Evolutionary conservation across 257 asterid species (phyloP).

Genomic region (Nicotiana tabacum): DNA sequence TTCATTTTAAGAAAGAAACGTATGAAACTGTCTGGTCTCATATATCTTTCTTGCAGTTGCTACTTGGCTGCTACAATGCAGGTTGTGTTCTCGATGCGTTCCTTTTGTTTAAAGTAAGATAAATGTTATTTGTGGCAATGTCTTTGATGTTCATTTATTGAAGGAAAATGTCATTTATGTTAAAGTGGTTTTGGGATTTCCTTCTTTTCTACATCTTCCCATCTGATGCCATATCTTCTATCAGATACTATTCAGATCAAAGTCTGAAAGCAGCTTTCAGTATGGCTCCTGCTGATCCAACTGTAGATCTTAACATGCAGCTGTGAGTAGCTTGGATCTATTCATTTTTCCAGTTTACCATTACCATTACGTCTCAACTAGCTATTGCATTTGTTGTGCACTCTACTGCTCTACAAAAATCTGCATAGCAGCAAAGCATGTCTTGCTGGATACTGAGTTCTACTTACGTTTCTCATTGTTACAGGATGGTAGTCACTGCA

Average conservation of each 20-base stretch:
- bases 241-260: slow-evolving; percentile 63
- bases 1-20: not conserved
- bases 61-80: slow-evolving; percentile 98
- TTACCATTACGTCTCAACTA: not conserved
- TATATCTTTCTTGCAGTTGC: slow-evolving; percentile 59
- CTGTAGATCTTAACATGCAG: slow-evolving; percentile 87
- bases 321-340: slow-evolving; percentile 53
- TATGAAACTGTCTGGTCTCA: slow-evolving; percentile 6
- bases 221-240: slow-evolving; percentile 16
- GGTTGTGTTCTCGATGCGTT: slow-evolving; percentile 73
- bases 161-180: not conserved
- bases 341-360: not conserved
- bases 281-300: slow-evolving; percentile 90
- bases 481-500: not conserved
- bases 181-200: not conserved
- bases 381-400: not conserved
- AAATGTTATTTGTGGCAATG: not conserved
- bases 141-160: not conserved
- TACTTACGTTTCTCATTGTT: not conserved
- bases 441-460: not conserved
- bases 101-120: slow-evolving; percentile 76
- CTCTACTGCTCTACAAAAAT: not conserved
- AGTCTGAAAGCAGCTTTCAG: slow-evolving; percentile 65
- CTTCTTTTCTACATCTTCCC: slow-evolving; percentile 5
- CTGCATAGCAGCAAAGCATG: not conserved